Base-by-base conservation (phyloP, 768 basidiomycete species). In the Ramaria sp. region DNA sequence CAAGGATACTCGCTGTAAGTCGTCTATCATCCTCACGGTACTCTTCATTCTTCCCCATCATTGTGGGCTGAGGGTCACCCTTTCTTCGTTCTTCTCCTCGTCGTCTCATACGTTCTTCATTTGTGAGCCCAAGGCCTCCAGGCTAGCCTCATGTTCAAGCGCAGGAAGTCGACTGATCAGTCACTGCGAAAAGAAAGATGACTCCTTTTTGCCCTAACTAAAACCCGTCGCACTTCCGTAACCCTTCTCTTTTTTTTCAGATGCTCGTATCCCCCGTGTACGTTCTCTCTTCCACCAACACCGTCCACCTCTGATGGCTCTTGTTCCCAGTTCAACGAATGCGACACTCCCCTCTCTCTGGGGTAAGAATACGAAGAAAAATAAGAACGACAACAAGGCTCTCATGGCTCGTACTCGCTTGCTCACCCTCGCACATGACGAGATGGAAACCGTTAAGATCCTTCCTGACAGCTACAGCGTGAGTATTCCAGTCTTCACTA, bases 251-350 rank as follows among this genome's bases (percentile, higher is more conserved):
- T 42, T 47, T n/a, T 50, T 44, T 52, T 41, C 43, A 52, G 56
- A 88, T 89, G 87, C 80, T 89, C 63, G 79, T 81, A 68, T 88
- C 86, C 60, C 88, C 88, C 67, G 81, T 85, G 88, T 89, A 67
- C 67, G 24, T 50, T 43, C 63, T 58, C 57, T 56, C 37, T 48
- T 8, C 54, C 44, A 60, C 61, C 30, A 51, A 53, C 52, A 67
- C 59, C 61, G 64, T 67, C 7, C 32, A 13, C 8, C 32, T 34
- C 32, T 34, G 7, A 34, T 34, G 32, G 32, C 36, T 49, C 42
- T 32, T 30, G 25, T 43, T 43, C 59, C 25, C 62, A 89, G 88
- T 68, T 78, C 81, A 22, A 78, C 79, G 54, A 83, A 74, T 68
- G 72, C 79, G 70, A 28, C 75, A 69, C 34, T 69, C 71, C 43